Evolutionary conservation across 805 yeast genomes (phyloP).

Genomic region (Candida xyloterini): DNA sequence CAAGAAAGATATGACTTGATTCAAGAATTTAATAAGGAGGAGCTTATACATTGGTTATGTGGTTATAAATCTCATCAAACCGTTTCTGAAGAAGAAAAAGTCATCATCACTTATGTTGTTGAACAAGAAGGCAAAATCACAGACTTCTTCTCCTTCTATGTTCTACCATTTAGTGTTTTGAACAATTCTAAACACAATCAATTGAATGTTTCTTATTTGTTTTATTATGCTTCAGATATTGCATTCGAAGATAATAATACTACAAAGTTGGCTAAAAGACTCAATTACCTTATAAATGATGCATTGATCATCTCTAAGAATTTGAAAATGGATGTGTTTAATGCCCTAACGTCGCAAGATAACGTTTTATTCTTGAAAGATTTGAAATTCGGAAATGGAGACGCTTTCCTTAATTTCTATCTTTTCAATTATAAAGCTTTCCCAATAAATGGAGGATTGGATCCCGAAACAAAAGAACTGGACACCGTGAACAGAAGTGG

Average conservation of each 20-base stretch:
- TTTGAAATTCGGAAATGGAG: slow-evolving; percentile 89
- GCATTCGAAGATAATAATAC: slow-evolving; percentile 45
- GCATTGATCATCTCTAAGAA: slow-evolving; percentile 72
- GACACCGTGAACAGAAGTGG: slow-evolving; percentile 65
- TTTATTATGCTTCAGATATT: slow-evolving; percentile 80
- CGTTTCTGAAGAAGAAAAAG: slow-evolving; percentile 38
- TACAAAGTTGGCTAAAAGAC: slow-evolving; percentile 50
- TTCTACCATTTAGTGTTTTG: slow-evolving; percentile 83
- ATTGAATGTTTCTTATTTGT: slow-evolving; percentile 83
- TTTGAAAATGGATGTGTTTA: slow-evolving; percentile 81
- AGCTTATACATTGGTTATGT: slow-evolving; percentile 78
- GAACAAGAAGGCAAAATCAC: slow-evolving; percentile 65
- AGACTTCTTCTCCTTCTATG: slow-evolving; percentile 87
- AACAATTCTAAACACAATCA: slow-evolving; percentile 59
- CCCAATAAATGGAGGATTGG: slow-evolving; percentile 80
- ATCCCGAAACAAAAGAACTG: slow-evolving; percentile 48
- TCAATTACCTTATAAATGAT: slow-evolving; percentile 62
- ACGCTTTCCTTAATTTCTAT: slow-evolving; percentile 87
- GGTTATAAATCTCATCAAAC: slow-evolving; percentile 38
- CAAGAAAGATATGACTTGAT: slow-evolving; percentile 69
- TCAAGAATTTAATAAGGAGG: slow-evolving; percentile 64
- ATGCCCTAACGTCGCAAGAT: slow-evolving; percentile 89
- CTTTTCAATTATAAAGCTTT: slow-evolving; percentile 85
- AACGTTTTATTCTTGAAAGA: slow-evolving; percentile 79
- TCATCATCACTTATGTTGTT: slow-evolving; percentile 77